These are phyloP conservation scores for Erythrobasidium yunnanense DNA, from an alignment of 768 basidiomycete genomes.

Conservation along the genomic window DNA sequence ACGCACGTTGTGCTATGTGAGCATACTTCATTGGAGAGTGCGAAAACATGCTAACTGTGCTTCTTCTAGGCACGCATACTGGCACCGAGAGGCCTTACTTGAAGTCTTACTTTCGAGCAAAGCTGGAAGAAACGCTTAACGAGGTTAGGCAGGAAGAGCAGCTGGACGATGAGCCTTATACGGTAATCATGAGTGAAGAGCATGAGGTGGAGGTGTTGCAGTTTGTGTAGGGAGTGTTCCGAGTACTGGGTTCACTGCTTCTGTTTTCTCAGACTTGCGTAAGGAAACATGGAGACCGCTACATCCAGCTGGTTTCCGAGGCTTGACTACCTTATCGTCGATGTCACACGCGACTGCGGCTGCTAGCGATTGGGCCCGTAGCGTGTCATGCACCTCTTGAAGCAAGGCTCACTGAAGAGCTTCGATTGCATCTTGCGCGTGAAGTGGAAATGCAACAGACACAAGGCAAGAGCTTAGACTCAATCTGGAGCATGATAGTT, in stretches of 20 bases:
- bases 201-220: slow-evolving; percentile 39
- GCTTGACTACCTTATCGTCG: too few species aligned
- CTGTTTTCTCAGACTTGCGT: too few species aligned
- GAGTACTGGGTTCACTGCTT: neutral
- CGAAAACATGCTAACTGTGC: neutral
- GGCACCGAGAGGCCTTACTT: slow-evolving; percentile 93
- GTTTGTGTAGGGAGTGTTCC: slow-evolving; percentile 5
- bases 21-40: slow-evolving; percentile 34
- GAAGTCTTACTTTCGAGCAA: slow-evolving; percentile 53
- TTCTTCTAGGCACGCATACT: slow-evolving; percentile 50
- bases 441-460: too few species aligned
- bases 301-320: too few species aligned
- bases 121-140: slow-evolving; percentile 51
- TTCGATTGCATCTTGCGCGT: too few species aligned
- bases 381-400: too few species aligned
- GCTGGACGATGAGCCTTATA: slow-evolving; percentile 15
- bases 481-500: too few species aligned
- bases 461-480: too few species aligned
- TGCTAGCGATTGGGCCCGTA: too few species aligned
- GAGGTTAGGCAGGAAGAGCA: slow-evolving; percentile 11
- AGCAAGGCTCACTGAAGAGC: too few species aligned
- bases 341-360: too few species aligned
- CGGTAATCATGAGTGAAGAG: slow-evolving; percentile 20
- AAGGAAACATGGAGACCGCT: too few species aligned
- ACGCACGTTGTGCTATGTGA: slow-evolving; percentile 72